phyloP scores from a whole-genome alignment of 2,329 filamentous ascomycete genomes.

The Didymella arachidicola region DNA sequence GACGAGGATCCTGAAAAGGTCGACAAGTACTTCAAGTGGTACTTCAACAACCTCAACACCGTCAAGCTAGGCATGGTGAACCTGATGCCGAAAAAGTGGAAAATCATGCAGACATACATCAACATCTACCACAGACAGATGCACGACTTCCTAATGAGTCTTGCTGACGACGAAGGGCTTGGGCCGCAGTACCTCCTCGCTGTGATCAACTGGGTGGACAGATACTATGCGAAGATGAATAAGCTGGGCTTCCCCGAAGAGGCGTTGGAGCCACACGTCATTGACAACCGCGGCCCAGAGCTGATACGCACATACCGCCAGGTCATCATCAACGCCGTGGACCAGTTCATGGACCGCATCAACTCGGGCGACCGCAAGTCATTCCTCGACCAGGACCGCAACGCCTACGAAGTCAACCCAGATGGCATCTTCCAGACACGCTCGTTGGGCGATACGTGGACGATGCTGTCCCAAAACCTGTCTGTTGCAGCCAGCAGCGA shows the following conservation, averaged over 20 bases:
- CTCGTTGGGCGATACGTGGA: slow-evolving; percentile 93
- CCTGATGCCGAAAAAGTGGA: slow-evolving; percentile 96
- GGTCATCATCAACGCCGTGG: slow-evolving; percentile 92
- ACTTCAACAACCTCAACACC: slow-evolving; percentile 95
- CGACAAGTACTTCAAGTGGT: slow-evolving; percentile 92
- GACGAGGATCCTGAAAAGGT: slow-evolving; percentile 81
- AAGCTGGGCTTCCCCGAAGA: slow-evolving; percentile 82
- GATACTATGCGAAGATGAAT: slow-evolving; percentile 95
- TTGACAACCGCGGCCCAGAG: slow-evolving; percentile 89
- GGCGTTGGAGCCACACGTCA: slow-evolving; percentile 82
- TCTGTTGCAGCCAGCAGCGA: slow-evolving; percentile 84
- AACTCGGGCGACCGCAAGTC: slow-evolving; percentile 81
- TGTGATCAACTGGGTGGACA: slow-evolving; percentile 93
- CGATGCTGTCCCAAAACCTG: slow-evolving; percentile 94
- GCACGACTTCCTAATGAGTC: slow-evolving; percentile 87
- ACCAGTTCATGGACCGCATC: slow-evolving; percentile 98
- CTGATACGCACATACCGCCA: slow-evolving; percentile 92
- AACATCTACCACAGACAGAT: slow-evolving; percentile 92
- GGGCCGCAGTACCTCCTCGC: slow-evolving; percentile 86
- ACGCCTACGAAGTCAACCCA: slow-evolving; percentile 77
- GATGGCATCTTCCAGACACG: slow-evolving; percentile 92
- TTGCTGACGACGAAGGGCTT: slow-evolving; percentile 85
- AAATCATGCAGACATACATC: slow-evolving; percentile 88
- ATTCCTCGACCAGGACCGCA: slow-evolving; percentile 78
- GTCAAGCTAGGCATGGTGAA: slow-evolving; percentile 91